Evolutionary conservation across 225 moss, liverwort and hornwort genomes (phyloP), one percentile per base, ranked within the genome.

Genomic region (Pseudisothecium myosuroides): DNA sequence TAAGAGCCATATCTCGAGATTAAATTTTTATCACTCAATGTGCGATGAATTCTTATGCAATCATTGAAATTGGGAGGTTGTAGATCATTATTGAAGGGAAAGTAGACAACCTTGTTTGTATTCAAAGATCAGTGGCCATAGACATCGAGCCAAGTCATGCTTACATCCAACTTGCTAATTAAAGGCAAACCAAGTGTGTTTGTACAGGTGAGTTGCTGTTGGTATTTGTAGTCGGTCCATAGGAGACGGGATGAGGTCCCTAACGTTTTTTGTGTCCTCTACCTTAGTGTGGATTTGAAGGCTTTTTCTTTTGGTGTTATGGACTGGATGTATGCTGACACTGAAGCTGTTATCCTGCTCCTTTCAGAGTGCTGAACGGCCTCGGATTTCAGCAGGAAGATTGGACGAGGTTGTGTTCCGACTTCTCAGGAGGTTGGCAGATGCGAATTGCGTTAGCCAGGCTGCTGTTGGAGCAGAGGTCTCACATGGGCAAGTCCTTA

Each of bases 341-440:
- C 36, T 50, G 54, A 77, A 69, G 18, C 26, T 56, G 79, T 28
- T 65, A 15, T 73, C 45, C 6, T 59, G 11, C 55, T 84, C 39
- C 34, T 84, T 85, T 73, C 93, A 98, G 98, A 81, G 98, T 98
- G 83, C 86, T 98, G 92, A 96, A 98, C 90, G 98, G 98, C 76
- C 91, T 98, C 82, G 98, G 98, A 55, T 98, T 98, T 86, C 96
- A 97, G 91, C 94, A 95, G 80, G 94, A 96, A 82, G 98, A 97
- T 89, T 98, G 98, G 98, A 93, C 94, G 55, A 93, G 97, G 84
- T 91, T 92, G 26, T 98, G 98, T 73, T 90, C 94, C 74, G 98
- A 98, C 80, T 98, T 98, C 88, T 98, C 98, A 76, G 98, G 98
- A 85, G 98, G 98, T 28, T 98, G 98, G 98, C 98, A 98, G 89